Conservation (phyloP, 1,284 basidiomycete genomes). For the Volvariella surrecta region DNA sequence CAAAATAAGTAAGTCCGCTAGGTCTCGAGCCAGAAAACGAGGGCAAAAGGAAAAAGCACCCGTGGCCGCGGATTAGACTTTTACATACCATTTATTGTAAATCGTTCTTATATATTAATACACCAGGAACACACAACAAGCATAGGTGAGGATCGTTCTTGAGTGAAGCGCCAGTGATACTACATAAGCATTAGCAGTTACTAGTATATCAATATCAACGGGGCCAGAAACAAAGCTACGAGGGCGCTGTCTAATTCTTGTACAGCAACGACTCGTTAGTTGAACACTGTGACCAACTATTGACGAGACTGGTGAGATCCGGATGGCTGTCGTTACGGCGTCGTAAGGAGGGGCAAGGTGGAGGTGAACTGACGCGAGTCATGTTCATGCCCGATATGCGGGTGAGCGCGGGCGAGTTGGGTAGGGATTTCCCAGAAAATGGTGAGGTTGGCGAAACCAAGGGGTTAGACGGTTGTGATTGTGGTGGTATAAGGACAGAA, state of each 20-base stretch:
- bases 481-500: conserved; percentile 20
- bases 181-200: too few relatives aligned
- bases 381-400: conserved; percentile 16
- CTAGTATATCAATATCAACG: too few relatives aligned
- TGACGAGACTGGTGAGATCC: conserved; percentile 47
- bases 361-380: conserved; percentile 25
- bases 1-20: conserved; percentile 49
- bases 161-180: too few relatives aligned
- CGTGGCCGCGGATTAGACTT: neutral
- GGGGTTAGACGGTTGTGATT: conserved; percentile 12
- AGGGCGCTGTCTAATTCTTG: conserved; percentile 14
- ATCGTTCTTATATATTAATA: too few relatives aligned
- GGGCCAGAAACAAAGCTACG: conserved; percentile 2
- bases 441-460: conserved; percentile 11
- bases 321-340: conserved; percentile 42
- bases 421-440: neutral
- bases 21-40: conserved; percentile 44
- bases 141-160: too few relatives aligned
- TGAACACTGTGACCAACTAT: conserved; percentile 49
- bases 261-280: conserved; percentile 43
- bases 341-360: conserved; percentile 42
- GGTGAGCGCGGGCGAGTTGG: conserved; percentile 1
- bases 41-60: conserved; percentile 19
- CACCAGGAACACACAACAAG: too few relatives aligned
- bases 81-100: too few relatives aligned